A percentile compares a stretch with the other conserved stretches of the same genome.
Evolutionary conservation across 176 grass and related monocot genomes (phyloP).

Genomic region (Raddia guianensis): DNA sequence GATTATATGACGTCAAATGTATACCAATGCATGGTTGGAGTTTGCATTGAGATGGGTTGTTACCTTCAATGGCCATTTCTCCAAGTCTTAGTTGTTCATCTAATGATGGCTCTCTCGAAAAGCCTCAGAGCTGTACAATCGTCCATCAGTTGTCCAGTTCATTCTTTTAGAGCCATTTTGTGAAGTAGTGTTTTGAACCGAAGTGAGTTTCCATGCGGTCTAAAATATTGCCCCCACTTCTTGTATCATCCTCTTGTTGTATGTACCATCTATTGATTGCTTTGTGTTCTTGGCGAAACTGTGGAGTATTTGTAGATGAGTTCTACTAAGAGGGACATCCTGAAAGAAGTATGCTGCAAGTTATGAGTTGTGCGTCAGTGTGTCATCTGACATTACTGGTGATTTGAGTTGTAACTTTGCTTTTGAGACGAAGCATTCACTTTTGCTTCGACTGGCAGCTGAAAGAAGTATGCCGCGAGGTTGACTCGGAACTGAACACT

Average conservation of each 20-base stretch:
- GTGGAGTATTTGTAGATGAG: not conserved
- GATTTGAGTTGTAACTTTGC: too few relatives aligned
- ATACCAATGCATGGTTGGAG: not conserved
- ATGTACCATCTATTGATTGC: not conserved
- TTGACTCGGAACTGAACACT: too few relatives aligned
- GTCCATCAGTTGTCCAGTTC: not conserved
- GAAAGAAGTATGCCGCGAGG: too few relatives aligned
- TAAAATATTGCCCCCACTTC: too few relatives aligned
- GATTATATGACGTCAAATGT: not conserved
- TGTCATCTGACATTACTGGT: too few relatives aligned
- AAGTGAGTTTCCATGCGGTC: not conserved
- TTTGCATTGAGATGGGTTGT: not conserved
- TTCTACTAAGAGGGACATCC: too few relatives aligned
- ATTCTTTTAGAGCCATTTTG: constrained; percentile 1
- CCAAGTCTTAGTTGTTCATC: not conserved
- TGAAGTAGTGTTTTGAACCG: not conserved
- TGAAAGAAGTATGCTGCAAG: too few relatives aligned
- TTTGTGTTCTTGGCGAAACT: not conserved
- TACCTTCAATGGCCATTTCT: not conserved
- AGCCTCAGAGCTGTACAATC: not conserved
- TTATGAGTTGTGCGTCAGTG: too few relatives aligned
- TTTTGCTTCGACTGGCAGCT: too few relatives aligned
- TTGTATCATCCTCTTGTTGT: not conserved
- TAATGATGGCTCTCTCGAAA: not conserved
- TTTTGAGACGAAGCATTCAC: too few relatives aligned